Base-by-base conservation (phyloP, 164 flowering plant genomes). In the Warburgia ugandensis region DNA sequence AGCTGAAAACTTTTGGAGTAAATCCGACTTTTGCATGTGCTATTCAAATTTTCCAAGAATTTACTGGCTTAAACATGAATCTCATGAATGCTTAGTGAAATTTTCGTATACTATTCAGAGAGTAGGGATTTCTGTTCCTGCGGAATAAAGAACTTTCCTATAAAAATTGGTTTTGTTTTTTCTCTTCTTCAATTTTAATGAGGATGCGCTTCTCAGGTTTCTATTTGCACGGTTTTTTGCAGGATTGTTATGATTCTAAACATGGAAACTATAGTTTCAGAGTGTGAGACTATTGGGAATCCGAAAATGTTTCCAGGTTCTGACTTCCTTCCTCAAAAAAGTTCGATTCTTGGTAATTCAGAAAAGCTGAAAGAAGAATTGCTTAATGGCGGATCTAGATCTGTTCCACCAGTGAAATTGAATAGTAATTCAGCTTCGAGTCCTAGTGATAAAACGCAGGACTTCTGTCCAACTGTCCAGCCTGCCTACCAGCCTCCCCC, bases 401-500 rank as follows among this genome's bases (percentile, higher is more conserved):
- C 36, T 41, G 37, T 12, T 29, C 23, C 21, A 26, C 35, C 21
- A 11, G 49, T 38, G 6, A 27, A 31, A 26, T 37, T 14, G 0
- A 41, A 23, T 17, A 63, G 43, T 27, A 38, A 36, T 35, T 31
- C n/a, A n/a, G n/a, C 65, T 39, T 44, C 61, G 10, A 63, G 54
- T 56, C 22, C 75, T 33, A 65, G 48, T 35, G 59, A 57, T 56
- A 70, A 55, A 36, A 56, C 43, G 40, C 78, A 58, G 48, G 71
- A 38, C 64, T 81, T 72, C 55, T 73, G 65, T 17, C 86, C 95
- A 0, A 72, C 79, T 48, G 77, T 94, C 62, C 97, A n/a, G n/a
- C n/a, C n/a, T n/a, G n/a, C n/a, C n/a, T n/a, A n/a, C n/a, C n/a
- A 77, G 59, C 97, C 99, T 37, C 83, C 94, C 36, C 92, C 97